Percentiles rank a stretch among this genome's conserved stretches.
These are phyloP conservation scores for Tolypocladium ovalisporum DNA, from an alignment of 2,329 filamentous ascomycete species.

Conservation along the genomic window DNA sequence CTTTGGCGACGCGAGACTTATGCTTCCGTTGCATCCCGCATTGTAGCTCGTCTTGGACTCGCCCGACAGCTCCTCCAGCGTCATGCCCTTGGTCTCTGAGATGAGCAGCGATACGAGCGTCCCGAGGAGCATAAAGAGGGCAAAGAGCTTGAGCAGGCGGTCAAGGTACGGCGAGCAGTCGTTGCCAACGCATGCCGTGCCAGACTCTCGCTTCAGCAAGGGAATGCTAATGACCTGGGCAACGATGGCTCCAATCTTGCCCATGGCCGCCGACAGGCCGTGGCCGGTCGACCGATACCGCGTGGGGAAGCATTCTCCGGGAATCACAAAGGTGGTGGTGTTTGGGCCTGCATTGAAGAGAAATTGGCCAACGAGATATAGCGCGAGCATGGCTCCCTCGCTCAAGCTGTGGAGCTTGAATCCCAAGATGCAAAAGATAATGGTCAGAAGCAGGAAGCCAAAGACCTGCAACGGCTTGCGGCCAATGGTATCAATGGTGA, in stretches of 20 bases:
- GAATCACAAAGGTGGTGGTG: slow-evolving; percentile 54
- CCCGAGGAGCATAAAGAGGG: slow-evolving; percentile 69
- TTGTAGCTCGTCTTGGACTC: slow-evolving; percentile 53
- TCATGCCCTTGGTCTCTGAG: slow-evolving; percentile 65
- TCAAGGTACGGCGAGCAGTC: slow-evolving; percentile 51
- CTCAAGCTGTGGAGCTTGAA: slow-evolving; percentile 43
- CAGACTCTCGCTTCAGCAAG: slow-evolving; percentile 45
- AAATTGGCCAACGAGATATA: slow-evolving; percentile 56
- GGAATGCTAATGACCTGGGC: slow-evolving; percentile 56
- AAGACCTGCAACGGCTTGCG: slow-evolving; percentile 64
- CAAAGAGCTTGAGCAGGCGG: slow-evolving; percentile 67
- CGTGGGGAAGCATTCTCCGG: slow-evolving; percentile 55
- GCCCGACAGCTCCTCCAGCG: slow-evolving; percentile 59
- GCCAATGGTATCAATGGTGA: slow-evolving; percentile 63
- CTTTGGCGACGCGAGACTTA: slow-evolving; percentile 21
- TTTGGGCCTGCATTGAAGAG: slow-evolving; percentile 59
- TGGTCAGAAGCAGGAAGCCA: slow-evolving; percentile 50
- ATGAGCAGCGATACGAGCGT: slow-evolving; percentile 60
- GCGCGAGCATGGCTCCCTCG: slow-evolving; percentile 39
- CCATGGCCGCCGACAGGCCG: slow-evolving; percentile 54
- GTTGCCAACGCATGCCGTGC: slow-evolving; percentile 35
- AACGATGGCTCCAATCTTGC: slow-evolving; percentile 58
- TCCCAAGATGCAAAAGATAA: slow-evolving; percentile 51
- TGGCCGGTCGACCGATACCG: slow-evolving; percentile 52
- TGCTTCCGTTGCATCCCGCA: slow-evolving; percentile 38